Conservation (phyloP, 129 eudicot species). For the Silybum marianum region DNA sequence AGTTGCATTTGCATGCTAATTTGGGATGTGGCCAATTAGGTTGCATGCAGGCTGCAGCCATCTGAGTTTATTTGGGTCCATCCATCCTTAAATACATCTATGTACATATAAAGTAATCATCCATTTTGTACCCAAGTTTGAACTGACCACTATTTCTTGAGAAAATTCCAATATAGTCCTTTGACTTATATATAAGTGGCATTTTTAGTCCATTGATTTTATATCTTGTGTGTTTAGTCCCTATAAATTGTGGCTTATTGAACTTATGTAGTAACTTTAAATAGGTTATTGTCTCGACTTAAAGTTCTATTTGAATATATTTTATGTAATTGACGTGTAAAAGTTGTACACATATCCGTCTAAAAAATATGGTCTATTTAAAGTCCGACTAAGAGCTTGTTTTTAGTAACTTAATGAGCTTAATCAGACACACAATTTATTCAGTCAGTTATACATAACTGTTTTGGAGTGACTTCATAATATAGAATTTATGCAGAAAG, state of each 20-base stretch:
- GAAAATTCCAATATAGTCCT: neutral
- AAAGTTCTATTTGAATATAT: no score
- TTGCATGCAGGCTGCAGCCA: constrained; percentile 27
- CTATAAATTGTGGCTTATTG: neutral
- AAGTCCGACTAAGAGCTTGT: no score
- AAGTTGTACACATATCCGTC: no score
- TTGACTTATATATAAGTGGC: neutral
- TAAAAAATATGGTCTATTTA: no score
- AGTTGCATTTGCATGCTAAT: constrained; percentile 7
- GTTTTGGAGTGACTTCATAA: no score
- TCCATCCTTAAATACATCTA: neutral
- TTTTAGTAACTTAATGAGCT: no score
- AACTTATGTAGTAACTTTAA: no score
- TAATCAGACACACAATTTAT: no score
- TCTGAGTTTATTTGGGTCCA: neutral
- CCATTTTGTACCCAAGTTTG: neutral
- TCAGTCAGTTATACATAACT: no score
- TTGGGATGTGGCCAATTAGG: constrained; percentile 12
- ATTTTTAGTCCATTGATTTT: neutral
- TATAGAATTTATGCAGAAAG: no score
- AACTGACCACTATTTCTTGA: neutral
- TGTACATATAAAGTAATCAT: neutral
- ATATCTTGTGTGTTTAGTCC: neutral
- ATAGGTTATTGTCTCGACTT: neutral
- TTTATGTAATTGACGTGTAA: no score